Evolutionary conservation across 352 stramenopile species (phyloP), one percentile per base, ranked within the genome.

Genomic region (Phytophthora chlamydospora): DNA sequence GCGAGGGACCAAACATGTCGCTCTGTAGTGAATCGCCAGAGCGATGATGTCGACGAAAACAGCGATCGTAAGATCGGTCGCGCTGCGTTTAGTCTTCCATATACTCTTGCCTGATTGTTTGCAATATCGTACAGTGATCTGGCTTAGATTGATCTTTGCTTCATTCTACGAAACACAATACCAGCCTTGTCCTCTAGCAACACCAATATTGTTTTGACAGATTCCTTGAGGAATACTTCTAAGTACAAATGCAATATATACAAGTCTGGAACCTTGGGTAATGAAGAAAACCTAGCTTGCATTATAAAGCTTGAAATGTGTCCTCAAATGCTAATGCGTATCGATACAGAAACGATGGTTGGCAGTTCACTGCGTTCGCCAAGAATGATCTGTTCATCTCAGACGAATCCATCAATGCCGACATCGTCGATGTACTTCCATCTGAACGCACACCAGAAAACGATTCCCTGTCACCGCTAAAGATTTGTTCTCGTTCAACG

Each of bases 291-390:
- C 21, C 21, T 24, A 24, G 3, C 21, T 24, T 24, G 21, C 21
- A 6, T 24, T 44, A 59, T 41, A 71, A 13, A 5, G 35, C 35
- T 54, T 71, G 56, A 27, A 62, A 57, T n/a, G 32, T 58, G 36
- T 71, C 62, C 29, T 71, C 63, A 35, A 71, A 67, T 19, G 44
- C 62, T 9, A 67, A 12, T 4, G 57, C 36, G 34, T 58, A 71
- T 36, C 57, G 50, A 32, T 62, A 71, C 7, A 62, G 44, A 4
- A 35, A 67, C 1, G 57, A 63, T 12, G 62, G 57, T 14, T 59
- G 42, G 8, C 62, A 71, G 11, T 40, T 63, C 6, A 71, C 57
- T 13, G 57, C 57, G 21, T 36, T 62, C 0, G 21, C 10, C 45
- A 71, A n/a, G 34, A 67, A 71, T 8, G 16, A 24, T 8, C 17